phyloP scores from a whole-genome alignment of 2,329 filamentous ascomycete species.

The Helminthosporium solani region DNA sequence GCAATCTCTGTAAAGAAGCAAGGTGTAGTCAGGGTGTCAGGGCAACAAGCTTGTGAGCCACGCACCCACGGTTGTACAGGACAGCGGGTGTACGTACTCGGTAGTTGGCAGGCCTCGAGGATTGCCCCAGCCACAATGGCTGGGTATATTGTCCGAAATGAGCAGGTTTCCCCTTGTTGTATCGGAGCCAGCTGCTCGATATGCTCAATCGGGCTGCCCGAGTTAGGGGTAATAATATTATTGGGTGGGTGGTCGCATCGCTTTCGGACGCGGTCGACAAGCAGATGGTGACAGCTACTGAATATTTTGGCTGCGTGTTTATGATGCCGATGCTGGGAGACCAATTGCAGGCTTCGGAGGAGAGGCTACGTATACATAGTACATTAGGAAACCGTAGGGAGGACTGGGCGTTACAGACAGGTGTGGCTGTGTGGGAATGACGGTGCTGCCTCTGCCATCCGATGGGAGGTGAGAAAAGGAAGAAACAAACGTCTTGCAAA shows the following conservation, averaged over 20 bases:
- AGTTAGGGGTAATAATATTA: neutral
- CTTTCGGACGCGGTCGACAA: neutral
- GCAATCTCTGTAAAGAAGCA: constrained; percentile 5
- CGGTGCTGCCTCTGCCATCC: neutral
- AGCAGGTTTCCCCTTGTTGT: neutral
- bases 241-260: no score
- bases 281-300: constrained; percentile 1
- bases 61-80: neutral
- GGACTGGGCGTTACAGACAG: neutral
- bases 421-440: constrained; percentile 5
- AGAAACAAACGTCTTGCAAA: no score
- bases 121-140: constrained; percentile 4
- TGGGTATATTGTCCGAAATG: constrained; percentile 4
- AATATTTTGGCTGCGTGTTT: neutral
- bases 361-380: neutral
- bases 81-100: constrained; percentile 3
- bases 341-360: constrained; percentile 6
- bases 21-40: neutral
- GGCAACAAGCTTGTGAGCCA: neutral
- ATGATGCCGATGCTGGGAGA: constrained; percentile 2
- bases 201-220: neutral
- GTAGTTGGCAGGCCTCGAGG: neutral
- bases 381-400: neutral
- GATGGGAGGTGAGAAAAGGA: neutral
- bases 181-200: neutral